These are phyloP conservation scores for Leptomonas seymouri DNA, from an alignment of 208 protist species.

Conservation along the genomic window DNA sequence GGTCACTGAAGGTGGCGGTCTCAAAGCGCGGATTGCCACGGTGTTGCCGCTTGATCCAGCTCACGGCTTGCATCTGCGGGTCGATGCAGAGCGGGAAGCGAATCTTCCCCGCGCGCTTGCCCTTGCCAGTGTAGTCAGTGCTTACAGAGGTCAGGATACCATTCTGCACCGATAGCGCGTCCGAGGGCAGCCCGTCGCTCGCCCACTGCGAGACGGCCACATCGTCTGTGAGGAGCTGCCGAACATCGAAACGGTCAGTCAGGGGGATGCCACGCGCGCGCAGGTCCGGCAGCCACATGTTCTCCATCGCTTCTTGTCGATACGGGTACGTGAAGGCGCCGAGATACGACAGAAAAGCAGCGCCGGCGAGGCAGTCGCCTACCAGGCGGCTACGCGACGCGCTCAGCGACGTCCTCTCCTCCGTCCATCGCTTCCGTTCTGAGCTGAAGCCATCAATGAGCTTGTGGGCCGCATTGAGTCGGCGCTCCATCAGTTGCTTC, in stretches of 20 bases:
- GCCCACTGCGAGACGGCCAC: conserved; percentile 98
- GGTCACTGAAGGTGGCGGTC: conserved; percentile 95
- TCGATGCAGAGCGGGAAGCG: conserved; percentile 99
- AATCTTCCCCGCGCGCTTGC: conserved; percentile 80
- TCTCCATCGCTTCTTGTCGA: conserved; percentile 93
- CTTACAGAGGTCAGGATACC: conserved; percentile 96
- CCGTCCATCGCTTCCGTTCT: conserved; percentile 96
- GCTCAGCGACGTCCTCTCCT: conserved; percentile 92
- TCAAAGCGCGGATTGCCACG: conserved; percentile 92
- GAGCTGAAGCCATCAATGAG: conserved; percentile 97
- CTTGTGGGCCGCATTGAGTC: conserved; percentile 95
- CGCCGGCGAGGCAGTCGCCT: conserved; percentile 98
- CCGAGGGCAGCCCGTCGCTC: conserved; percentile 97
- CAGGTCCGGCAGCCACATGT: conserved; percentile 93
- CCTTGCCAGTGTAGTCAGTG: conserved; percentile 79
- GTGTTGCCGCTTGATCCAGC: conserved; percentile 99
- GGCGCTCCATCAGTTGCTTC: conserved; percentile 95
- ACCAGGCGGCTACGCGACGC: conserved; percentile 90
- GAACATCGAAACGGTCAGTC: conserved; percentile 89
- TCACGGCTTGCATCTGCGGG: conserved; percentile 98
- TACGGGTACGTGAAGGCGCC: conserved; percentile 98
- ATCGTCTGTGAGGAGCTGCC: conserved; percentile 95
- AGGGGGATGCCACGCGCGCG: conserved; percentile 88
- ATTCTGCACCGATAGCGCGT: conserved; percentile 99
- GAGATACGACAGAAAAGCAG: conserved; percentile 98